Evolutionary conservation across 257 asterid genomes (phyloP).

Genomic region (Solanum boliviense): DNA sequence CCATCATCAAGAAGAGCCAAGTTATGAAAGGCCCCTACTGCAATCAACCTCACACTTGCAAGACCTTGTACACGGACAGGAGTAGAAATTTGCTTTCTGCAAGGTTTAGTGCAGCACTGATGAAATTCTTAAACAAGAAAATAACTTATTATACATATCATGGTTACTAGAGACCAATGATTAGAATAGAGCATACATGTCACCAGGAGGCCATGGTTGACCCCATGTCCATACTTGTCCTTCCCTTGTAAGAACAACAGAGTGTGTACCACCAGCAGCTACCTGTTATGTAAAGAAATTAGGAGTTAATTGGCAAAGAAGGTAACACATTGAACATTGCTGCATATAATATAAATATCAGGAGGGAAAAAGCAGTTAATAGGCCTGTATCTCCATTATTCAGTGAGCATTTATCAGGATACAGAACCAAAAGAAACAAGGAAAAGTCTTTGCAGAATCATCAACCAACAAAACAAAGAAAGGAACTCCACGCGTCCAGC

Average conservation of each 20-base stretch:
- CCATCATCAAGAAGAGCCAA: slow-evolving; percentile 88
- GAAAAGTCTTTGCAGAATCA: not conserved
- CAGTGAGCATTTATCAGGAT: not conserved
- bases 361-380: not conserved
- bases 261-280: slow-evolving; percentile 99
- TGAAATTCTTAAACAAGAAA: not conserved
- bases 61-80: slow-evolving; percentile 96
- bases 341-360: not conserved
- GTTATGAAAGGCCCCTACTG: slow-evolving; percentile 98
- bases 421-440: not conserved
- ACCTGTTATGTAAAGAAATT: slow-evolving; percentile 41
- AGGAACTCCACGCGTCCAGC: not conserved
- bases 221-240: slow-evolving; percentile 99
- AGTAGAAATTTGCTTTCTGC: slow-evolving; percentile 93
- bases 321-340: not conserved
- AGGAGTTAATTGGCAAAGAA: not conserved
- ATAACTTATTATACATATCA: not conserved
- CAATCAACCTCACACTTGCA: slow-evolving; percentile 61
- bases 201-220: slow-evolving; percentile 99
- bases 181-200: slow-evolving; percentile 45
- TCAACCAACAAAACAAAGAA: not conserved
- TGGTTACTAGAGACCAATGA: not conserved
- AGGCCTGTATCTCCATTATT: not conserved
- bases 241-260: slow-evolving; percentile 88
- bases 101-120: slow-evolving; percentile 1